Evolutionary conservation across 257 asterid species (phyloP).

Genomic region (Ocimum tenuiflorum): DNA sequence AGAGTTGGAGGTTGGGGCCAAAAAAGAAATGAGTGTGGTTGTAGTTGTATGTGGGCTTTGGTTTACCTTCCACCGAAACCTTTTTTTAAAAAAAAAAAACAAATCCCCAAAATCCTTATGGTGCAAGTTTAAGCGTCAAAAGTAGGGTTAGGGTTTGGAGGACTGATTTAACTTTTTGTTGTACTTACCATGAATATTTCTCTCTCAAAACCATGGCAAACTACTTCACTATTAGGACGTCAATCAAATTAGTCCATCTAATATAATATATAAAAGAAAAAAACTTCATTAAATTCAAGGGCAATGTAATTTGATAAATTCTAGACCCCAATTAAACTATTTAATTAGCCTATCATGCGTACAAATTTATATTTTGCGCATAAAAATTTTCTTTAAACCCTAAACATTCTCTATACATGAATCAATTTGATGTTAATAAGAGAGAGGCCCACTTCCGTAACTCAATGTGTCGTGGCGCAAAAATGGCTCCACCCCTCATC

Average conservation of each 20-base stretch:
- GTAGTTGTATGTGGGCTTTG: slow-evolving; percentile 48
- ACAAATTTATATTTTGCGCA: too few species aligned
- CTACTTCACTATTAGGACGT: too few species aligned
- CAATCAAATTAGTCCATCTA: too few species aligned
- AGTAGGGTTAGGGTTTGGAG: slow-evolving; percentile 19
- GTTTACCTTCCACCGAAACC: slow-evolving; percentile 37
- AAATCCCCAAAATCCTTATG: slow-evolving; percentile 32
- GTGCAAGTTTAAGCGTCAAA: slow-evolving; percentile 32
- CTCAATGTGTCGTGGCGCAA: slow-evolving; percentile 22
- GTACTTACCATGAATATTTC: too few species aligned
- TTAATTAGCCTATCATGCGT: too few species aligned
- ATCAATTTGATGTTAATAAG: slow-evolving; percentile 13
- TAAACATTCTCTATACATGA: slow-evolving; percentile 10
- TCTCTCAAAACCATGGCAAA: too few species aligned
- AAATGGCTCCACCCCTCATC: slow-evolving; percentile 21
- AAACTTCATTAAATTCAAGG: too few species aligned
- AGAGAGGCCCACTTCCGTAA: slow-evolving; percentile 16
- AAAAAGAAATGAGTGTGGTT: slow-evolving; percentile 47
- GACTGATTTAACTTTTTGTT: slow-evolving; percentile 12
- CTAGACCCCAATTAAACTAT: too few species aligned
- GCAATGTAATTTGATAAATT: too few species aligned
- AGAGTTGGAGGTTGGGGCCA: slow-evolving; percentile 46
- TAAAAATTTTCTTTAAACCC: too few species aligned
- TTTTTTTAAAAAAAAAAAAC: too few species aligned
- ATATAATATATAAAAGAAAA: too few species aligned